Evolutionary conservation across 1,284 basidiomycete genomes (phyloP), one percentile per base, ranked within the genome.

Genomic region (Amylostereum areolatum): DNA sequence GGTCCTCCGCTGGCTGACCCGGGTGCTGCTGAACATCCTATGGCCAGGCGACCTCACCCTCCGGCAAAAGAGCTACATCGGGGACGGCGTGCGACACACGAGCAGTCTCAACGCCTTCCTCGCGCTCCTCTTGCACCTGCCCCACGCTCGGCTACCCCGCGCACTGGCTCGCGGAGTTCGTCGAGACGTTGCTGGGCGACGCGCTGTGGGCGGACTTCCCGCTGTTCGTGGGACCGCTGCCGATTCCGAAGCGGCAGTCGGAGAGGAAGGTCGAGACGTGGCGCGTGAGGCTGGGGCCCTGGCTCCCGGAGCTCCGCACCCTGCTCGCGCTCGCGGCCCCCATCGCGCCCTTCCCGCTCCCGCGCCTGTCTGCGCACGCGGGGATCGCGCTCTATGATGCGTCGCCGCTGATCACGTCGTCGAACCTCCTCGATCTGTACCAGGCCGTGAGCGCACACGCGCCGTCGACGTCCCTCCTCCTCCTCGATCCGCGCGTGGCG

Each of bases 71-170:
- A 32, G 24, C 18, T 30, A 12, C 37, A 39, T 39, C n/a, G 37
- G 37, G n/a, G 46, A 37, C 51, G 61, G 67, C 50, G 58, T 71
- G 47, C 65, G 62, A 27, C 59, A 66, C 53, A 66, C 74, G 45
- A 67, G 67, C 55, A 69, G 64, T 49, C 59, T 72, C 43, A 64
- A 65, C 44, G 61, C 64, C n/a, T 64, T 71, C 59, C 50, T 67
- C 45, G 53, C 58, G 40, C 57, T 75, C 31, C 61, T 72, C 49
- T 57, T 69, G 39, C 63, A 67, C 51, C 63, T 68, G 43, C 59
- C n/a, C 65, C 51, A 56, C 59, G 34, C 64, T 71, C 45, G 66
- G 66, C 18, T 68, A 64, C 55, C 62, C 68, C 10, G 55, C 54
- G 42, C 65, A 67, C 50, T 69, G 64, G 67, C 62, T 72, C n/a